Evolutionary conservation across 805 yeast species (phyloP), one percentile per base, ranked within the genome.

Genomic region (Vanderwaltozyma yarrowii): DNA sequence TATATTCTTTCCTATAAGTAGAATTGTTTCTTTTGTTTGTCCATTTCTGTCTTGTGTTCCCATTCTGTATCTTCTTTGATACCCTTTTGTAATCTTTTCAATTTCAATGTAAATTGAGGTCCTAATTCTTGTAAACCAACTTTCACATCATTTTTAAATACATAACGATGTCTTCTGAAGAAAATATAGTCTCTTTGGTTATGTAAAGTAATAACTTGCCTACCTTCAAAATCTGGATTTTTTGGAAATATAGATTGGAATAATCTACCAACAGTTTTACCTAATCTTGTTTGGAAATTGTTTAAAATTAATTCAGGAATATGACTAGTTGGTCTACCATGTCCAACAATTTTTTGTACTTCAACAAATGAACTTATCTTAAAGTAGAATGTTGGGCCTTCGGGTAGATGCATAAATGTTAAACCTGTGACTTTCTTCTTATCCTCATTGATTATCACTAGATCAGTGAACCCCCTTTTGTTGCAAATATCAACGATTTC

Each of bases 11-110:
- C n/a, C n/a, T n/a, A n/a, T n/a, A n/a, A n/a, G n/a, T n/a, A 80
- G 58, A 89, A 89, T 73, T 85, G 87, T 64, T 79, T 78, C 77
- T 88, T 89, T 60, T 89, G 96, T 53, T 81, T 80, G 61, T 92
- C 97, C 97, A 92, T 88, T 47, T 84, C 94, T 3, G 96, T 80
- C 50, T 85, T 76, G 64, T 87, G 95, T 62, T 92, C 96, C 96
- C 97, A 89, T 53, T 86, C 96, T 20, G 83, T 70, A 53, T 89
- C 97, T 48, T 86, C 94, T 54, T 78, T 78, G 52, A 92, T 72
- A 37, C 97, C 98, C 64, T 78, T 81, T 61, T 89, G 97, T 41
- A 92, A 67, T 54, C 97, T 72, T 61, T 95, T 76, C 49, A 92
- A 65, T 56, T 82, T 80, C 58, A 92, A 64, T 1, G 98, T 92